Base-by-base conservation (phyloP, 164 flowering plant species). In the Macadamia integrifolia region DNA sequence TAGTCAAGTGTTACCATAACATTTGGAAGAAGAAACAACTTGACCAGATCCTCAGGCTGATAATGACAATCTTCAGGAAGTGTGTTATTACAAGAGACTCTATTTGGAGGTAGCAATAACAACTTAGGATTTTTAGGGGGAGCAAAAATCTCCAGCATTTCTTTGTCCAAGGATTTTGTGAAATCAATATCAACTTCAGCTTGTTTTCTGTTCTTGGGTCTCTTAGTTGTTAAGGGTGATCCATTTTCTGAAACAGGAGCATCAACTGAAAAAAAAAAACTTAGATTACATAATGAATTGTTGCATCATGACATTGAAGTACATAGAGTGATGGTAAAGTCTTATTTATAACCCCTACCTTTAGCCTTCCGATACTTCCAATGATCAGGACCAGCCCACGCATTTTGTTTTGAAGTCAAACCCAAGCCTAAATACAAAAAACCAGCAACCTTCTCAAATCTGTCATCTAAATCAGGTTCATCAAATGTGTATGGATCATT, bases 321-420 rank as follows among this genome's bases (percentile, higher is more conserved):
- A 50, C 32, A 58, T 8, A 23, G 58, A 62, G 30, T 53, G 49
- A 66, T 58, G 44, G 44, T 43, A 28, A 32, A 60, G 11, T 29
- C 18, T 23, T 23, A 23, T 11, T 28, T 59, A 15, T 46, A 11
- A n/a, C 50, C 3, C 66, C 42, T 69, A 92, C 98, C 88, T 83
- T 87, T 87, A 61, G 77, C 67, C 73, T 89, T 95, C 63, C 78
- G 83, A 77, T 79, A 95, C 72, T 92, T 92, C 99, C 99, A 95
- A 73, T 95, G 99, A 72, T 91, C 94, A 65, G 99, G 99, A 69
- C 99, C 99, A 58, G 99, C 99, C 99, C 99, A 95, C 32, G 92
- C 87, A 86, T 95, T 95, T 65, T 78, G 86, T 66, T 82, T 91
- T 28, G 91, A 82, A 60, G 78, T 61, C 49, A 88, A 72, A 53